Base-by-base conservation (phyloP, 2,329 filamentous ascomycete genomes). In the Claviceps purpurea region DNA sequence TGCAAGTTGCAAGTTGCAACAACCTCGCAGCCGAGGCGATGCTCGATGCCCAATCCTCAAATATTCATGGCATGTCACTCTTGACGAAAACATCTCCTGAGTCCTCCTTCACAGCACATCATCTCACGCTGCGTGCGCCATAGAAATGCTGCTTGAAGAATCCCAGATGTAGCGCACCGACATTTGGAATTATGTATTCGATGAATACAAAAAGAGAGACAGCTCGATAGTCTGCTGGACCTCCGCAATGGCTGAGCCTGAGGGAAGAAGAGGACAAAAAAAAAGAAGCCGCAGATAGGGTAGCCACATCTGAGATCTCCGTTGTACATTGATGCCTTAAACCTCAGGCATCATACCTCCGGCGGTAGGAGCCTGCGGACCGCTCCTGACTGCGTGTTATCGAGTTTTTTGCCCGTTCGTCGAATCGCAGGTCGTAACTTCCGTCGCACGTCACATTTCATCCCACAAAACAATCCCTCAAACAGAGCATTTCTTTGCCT, bases 401-500 rank as follows among this genome's bases (percentile, higher is more conserved):
- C 22, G 30, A 38, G 47, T 51, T 53, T 48, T 44, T 48, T 40
- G 22, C 26, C 39, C 14, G n/a, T 30, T n/a, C 11, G 13, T 22
- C n/a, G n/a, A 26, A 43, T n/a, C 24, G 53, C 50, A 42, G 41
- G 14, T 59, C 57, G 56, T 55, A 57, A 52, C 55, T 58, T 57
- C 59, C 47, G 38, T 39, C 52, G 14, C 45, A 48, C 52, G 16
- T 47, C 49, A 51, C 54, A 52, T 53, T 54, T 54, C 51, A 50
- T 49, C 57, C 55, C 46, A 20, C 54, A 56, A 51, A 46, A 54
- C 48, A 44, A 46, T 39, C 47, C 55, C 54, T 40, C 24, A 50
- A 45, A 34, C 30, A 53, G 16, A 57, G 53, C 54, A 53, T 49
- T 59, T 51, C 60, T 60, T 68, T 70, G 67, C 68, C 68, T 68